A percentile compares a stretch with the other conserved stretches of the same genome.
phyloP scores from a whole-genome alignment of 2,329 filamentous ascomycete genomes.

The Phoma sp. region DNA sequence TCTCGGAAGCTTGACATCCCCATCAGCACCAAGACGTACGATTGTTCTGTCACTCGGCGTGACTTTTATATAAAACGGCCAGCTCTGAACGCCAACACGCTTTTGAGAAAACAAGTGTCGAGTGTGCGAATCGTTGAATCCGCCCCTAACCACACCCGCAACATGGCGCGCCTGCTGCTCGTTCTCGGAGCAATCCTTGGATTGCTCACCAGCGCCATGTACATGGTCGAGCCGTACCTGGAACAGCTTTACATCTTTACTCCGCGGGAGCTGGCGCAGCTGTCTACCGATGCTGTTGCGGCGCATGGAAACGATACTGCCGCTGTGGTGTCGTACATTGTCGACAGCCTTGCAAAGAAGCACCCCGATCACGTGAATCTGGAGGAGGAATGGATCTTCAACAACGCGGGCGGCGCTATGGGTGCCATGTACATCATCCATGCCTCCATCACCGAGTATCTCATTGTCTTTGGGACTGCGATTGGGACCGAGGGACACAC shows the following conservation, averaged over 20 bases:
- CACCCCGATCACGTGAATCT: conserved; percentile 63
- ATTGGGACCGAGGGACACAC: conserved; percentile 87
- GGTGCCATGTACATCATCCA: conserved; percentile 90
- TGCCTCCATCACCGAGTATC: conserved; percentile 77
- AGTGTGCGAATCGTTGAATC: not conserved
- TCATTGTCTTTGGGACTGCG: conserved; percentile 58
- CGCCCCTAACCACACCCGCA: not conserved
- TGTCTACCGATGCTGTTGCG: conserved; percentile 69
- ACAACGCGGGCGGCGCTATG: conserved; percentile 91
- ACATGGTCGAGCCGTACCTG: conserved; percentile 37
- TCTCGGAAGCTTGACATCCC: not conserved
- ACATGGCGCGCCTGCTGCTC: conserved; percentile 28
- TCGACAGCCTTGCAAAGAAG: conserved; percentile 63
- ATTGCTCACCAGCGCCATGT: conserved; percentile 32
- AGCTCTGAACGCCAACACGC: too few relatives aligned
- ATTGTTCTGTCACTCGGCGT: not conserved
- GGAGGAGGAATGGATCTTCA: conserved; percentile 86
- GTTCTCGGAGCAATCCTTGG: conserved; percentile 32
- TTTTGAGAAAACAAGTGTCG: too few relatives aligned
- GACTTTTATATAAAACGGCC: not conserved
- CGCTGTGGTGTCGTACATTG: conserved; percentile 71
- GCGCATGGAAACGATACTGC: conserved; percentile 77
- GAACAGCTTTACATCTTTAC: conserved; percentile 74
- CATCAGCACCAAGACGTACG: not conserved
- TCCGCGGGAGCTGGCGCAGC: conserved; percentile 68